Base-by-base conservation (phyloP, 73 alveolate species). In the Tetrahymena borealis region DNA sequence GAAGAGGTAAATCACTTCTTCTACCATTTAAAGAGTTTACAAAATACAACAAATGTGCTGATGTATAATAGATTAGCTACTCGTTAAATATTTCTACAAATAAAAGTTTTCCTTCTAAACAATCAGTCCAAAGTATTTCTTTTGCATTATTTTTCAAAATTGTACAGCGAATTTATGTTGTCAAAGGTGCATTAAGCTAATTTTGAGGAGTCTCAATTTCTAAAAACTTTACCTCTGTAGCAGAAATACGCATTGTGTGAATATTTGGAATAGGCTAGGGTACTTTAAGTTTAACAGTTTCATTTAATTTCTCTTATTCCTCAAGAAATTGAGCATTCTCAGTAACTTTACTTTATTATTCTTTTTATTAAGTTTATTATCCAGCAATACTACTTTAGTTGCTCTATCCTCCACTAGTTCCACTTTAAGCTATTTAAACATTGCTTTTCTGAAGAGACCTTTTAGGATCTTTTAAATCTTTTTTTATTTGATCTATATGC, bases 81-180 rank as follows among this genome's bases (percentile, higher is more conserved):
- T 93, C 93, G 15, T 93, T 90, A 79, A 16, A 60, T 78, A 38
- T 39, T 79, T 38, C 33, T 28, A 93, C 78, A 32, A 33, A 36
- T 11, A 41, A 60, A 32, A 93, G 60, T 36, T 93, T 79, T 13
- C 95, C 95, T 35, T 93, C 95, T 33, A 93, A 85, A 41, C 91
- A 93, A 33, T 93, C 95, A 39, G 36, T 93, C 95, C 95, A 93
- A 20, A 38, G 28, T 39, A 90, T 60, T n/a, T 60, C 85, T 60
- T 60, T 60, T n/a, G 85, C 85, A 60, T 60, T 60, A 20, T 60
- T 60, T 60, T 60, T 60, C 28, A 60, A 60, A 28, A 60, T 60
- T 7, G 85, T 60, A 28, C 85, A 60, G 28, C 85, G 85, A 18
- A 60, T 60, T 60, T 60, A 60, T 20, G 85, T 60, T 7, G 13